Base-by-base conservation (phyloP, 345 rosid species). In the Rhodomyrtus tomentosa region DNA sequence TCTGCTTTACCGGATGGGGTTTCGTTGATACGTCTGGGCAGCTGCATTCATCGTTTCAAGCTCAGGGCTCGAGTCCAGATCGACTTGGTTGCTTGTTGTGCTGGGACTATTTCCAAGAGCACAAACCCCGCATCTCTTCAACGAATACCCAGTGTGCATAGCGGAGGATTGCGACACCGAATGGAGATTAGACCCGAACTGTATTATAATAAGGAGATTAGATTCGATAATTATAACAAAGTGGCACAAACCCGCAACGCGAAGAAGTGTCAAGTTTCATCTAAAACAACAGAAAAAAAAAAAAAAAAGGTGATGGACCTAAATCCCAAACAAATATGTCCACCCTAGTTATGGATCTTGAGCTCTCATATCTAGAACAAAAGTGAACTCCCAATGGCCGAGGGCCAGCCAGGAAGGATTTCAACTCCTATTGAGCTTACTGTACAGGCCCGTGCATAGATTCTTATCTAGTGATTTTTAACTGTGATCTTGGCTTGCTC, bases 401-500 rank as follows among this genome's bases (percentile, higher is more conserved):
- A 55, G 58, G 12, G 58, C 58, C n/a, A 0, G 9, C 79, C 45
- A 68, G 79, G 79, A 36, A 68, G 14, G 45, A 1, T 45, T 36
- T 11, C 45, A 36, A 36, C 79, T 68, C 13, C 14, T 36, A 68
- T 12, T 68, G 45, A 25, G 79, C 79, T 36, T 68, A 36, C 40
- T 29, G 10, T 29, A 29, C 74, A 32, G 74, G 40, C 74, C 40
- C 15, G 40, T 10, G 38, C 72, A 58, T 9, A 58, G 36, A 58
- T n/a, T 58, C 36, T 58, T 13, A 13, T 59, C 74, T 3, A 29
- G 5, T 4, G 40, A 29, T 59, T 5, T 14, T 1, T 59, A 45
- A 1, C 11, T 2, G 6, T 3, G 49, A n/a, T n/a, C n/a, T n/a
- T n/a, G n/a, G n/a, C n/a, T 2, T 45, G 10, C 10, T 45, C 2